Percentiles rank a stretch among this genome's conserved stretches.
These are phyloP conservation scores for Paraphaeosphaeria sporulosa DNA, from an alignment of 2,329 filamentous ascomycete species.

Conservation along the genomic window DNA sequence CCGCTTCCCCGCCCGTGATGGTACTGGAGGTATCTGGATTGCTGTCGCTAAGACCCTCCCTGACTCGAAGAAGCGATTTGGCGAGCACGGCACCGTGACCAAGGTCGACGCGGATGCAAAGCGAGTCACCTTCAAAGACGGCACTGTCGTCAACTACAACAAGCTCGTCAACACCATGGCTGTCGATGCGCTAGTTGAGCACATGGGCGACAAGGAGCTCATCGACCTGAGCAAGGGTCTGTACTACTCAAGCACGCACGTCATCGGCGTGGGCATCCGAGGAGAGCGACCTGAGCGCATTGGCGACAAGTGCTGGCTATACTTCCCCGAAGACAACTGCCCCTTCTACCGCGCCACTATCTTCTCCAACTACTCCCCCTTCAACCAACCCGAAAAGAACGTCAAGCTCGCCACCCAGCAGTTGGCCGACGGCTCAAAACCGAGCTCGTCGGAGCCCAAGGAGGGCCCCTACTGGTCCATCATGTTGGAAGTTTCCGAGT, in stretches of 20 bases:
- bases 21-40: conserved; percentile 99
- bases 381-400: conserved; percentile 89
- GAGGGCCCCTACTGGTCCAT: conserved; percentile 99
- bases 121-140: conserved; percentile 81
- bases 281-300: conserved; percentile 92
- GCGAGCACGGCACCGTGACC: conserved; percentile 81
- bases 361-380: conserved; percentile 99
- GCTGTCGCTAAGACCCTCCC: conserved; percentile 93
- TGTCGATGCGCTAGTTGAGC: conserved; percentile 85
- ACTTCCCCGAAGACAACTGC: conserved; percentile 99
- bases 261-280: conserved; percentile 94
- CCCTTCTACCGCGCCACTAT: conserved; percentile 99
- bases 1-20: conserved; percentile 94
- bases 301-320: conserved; percentile 99
- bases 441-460: conserved; percentile 74
- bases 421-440: conserved; percentile 84
- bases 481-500: conserved; percentile 98
- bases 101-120: conserved; percentile 89
- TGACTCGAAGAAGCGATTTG: conserved; percentile 89
- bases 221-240: conserved; percentile 85
- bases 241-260: conserved; percentile 96
- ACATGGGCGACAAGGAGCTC: conserved; percentile 87
- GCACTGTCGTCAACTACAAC: conserved; percentile 87
- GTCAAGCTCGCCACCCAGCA: conserved; percentile 87
- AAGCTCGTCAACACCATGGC: conserved; percentile 97